phyloP scores from a whole-genome alignment of 495 filamentous ascomycete species.

The Penicillium longicatenatum region DNA sequence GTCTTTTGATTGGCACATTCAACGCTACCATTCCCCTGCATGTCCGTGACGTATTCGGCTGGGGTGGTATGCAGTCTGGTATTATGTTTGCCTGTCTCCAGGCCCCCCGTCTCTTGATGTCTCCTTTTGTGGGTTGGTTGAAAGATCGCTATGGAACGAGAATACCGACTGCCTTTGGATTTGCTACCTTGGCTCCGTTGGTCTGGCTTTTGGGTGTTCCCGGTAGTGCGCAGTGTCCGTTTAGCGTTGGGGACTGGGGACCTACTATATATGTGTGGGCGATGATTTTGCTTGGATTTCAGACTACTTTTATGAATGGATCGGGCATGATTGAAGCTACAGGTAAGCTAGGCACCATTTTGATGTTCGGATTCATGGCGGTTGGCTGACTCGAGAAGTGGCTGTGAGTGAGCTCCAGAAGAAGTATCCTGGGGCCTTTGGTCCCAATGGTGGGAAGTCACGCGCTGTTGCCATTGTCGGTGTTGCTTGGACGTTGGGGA shows the following conservation, averaged over 20 bases:
- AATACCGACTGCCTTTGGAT: conserved; percentile 11
- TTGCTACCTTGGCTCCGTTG: conserved; percentile 3
- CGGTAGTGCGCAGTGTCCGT: conserved; percentile 8
- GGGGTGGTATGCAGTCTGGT: conserved; percentile 12
- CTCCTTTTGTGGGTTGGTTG: conserved; percentile 9
- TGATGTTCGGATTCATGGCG: not conserved
- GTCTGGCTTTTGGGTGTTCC: conserved; percentile 12
- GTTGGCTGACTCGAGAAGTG: not conserved
- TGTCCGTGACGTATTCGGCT: conserved; percentile 13
- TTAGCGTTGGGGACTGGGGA: not conserved
- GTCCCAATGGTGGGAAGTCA: conserved; percentile 8
- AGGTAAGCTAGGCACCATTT: conserved; percentile 1
- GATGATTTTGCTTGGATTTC: not conserved
- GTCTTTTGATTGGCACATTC: conserved; percentile 10
- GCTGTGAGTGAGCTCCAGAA: not conserved
- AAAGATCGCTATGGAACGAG: conserved; percentile 14
- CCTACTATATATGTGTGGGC: not conserved
- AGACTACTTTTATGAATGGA: not conserved
- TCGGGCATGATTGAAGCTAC: not conserved
- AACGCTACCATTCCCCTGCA: conserved; percentile 21
- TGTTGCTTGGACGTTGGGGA: conserved; percentile 1
- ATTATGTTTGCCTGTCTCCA: conserved; percentile 17
- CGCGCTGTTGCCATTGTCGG: not conserved
- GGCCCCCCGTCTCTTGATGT: conserved; percentile 5
- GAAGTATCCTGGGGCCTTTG: conserved; percentile 1